phyloP scores from a whole-genome alignment of 78 protist genomes.

The Acrasis kona region DNA sequence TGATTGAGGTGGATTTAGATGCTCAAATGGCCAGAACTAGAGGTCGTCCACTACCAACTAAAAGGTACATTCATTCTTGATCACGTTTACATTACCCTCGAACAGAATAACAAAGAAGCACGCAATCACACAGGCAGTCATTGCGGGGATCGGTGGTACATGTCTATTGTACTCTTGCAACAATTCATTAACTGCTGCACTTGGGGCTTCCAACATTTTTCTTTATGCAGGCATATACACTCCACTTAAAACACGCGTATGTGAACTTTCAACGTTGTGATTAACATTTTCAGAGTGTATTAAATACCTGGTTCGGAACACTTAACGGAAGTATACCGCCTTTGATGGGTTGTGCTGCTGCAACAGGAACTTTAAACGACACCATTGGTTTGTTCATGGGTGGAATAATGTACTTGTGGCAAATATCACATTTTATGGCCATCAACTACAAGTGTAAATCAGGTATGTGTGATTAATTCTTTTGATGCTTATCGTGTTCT shows the following conservation, averaged over 20 bases:
- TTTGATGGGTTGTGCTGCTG: constrained; percentile 71
- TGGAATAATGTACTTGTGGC: constrained; percentile 72
- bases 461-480: background rate
- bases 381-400: constrained; percentile 23
- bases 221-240: constrained; percentile 79
- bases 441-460: too few relatives aligned
- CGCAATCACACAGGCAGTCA: background rate
- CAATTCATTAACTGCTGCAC: constrained; percentile 47
- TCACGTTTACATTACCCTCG: too few relatives aligned
- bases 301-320: constrained; percentile 87
- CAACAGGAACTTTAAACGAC: constrained; percentile 3
- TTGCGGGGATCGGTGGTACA: constrained; percentile 9
- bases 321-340: constrained; percentile 94
- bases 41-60: constrained; percentile 22
- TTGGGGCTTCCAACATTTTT: constrained; percentile 60
- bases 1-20: constrained; percentile 16
- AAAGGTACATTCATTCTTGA: too few relatives aligned
- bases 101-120: background rate
- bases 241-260: constrained; percentile 53
- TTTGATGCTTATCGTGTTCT: background rate
- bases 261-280: too few relatives aligned
- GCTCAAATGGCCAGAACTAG: constrained; percentile 18
- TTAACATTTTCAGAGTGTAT: too few relatives aligned
- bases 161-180: background rate
- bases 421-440: constrained; percentile 90